A percentile compares a stretch with the other conserved stretches of the same genome.
These are phyloP conservation scores for Lachancea dasiensis DNA, from an alignment of 805 yeast genomes.

Conservation along the genomic window DNA sequence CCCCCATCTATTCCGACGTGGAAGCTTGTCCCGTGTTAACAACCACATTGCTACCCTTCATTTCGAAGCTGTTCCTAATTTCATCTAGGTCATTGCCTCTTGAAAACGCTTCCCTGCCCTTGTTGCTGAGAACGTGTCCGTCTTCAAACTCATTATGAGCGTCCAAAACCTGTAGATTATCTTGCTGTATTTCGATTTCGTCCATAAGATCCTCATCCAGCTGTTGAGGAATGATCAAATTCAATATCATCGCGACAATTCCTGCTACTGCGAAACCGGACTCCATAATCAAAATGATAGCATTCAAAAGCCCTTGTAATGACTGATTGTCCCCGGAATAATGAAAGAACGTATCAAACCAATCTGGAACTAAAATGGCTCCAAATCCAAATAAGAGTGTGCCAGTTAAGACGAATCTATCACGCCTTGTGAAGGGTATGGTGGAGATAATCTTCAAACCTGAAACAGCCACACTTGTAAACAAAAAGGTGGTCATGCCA, in stretches of 20 bases:
- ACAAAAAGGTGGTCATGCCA: slow-evolving; percentile 78
- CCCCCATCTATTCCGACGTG: slow-evolving; percentile 1
- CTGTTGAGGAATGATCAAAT: slow-evolving; percentile 58
- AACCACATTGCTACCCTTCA: slow-evolving; percentile 5
- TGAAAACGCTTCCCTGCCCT: slow-evolving; percentile 16
- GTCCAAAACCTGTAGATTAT: slow-evolving; percentile 21
- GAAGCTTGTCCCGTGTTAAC: slow-evolving; percentile 8
- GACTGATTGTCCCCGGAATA: slow-evolving; percentile 55
- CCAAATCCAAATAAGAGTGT: slow-evolving; percentile 62
- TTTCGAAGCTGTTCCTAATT: slow-evolving; percentile 5
- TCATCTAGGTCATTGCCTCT: slow-evolving; percentile 1
- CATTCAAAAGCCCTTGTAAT: slow-evolving; percentile 57
- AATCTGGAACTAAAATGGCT: slow-evolving; percentile 53
- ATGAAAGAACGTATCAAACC: slow-evolving; percentile 62
- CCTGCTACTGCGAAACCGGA: slow-evolving; percentile 71
- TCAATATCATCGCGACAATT: slow-evolving; percentile 53
- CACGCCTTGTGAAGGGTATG: slow-evolving; percentile 56
- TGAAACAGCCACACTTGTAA: slow-evolving; percentile 70
- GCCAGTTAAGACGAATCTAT: slow-evolving; percentile 65
- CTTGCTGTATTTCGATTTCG: slow-evolving; percentile 23
- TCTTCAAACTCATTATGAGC: slow-evolving; percentile 12
- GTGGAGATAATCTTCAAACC: slow-evolving; percentile 60
- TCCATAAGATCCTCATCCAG: slow-evolving; percentile 37
- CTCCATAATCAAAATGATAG: slow-evolving; percentile 63
- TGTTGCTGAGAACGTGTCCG: slow-evolving; percentile 11